These are phyloP conservation scores for Ceratobasidium sp. DNA, from an alignment of 1,284 basidiomycete genomes.

Conservation along the genomic window DNA sequence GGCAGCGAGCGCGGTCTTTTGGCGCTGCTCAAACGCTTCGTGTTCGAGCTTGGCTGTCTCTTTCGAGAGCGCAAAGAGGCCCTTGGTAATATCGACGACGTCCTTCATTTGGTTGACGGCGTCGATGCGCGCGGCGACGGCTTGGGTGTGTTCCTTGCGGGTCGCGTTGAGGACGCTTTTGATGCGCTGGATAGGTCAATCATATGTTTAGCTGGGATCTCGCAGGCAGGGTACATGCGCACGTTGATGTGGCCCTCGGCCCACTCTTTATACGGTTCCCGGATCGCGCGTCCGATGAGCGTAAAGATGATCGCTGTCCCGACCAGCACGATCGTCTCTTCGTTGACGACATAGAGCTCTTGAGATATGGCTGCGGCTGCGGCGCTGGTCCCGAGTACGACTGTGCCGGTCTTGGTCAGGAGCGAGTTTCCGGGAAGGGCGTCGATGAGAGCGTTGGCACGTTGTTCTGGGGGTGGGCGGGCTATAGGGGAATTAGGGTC, in stretches of 20 bases:
- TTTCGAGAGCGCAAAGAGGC: slow-evolving; percentile 94
- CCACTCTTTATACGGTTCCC: slow-evolving; percentile 93
- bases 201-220: not conserved
- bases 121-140: slow-evolving; percentile 92
- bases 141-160: slow-evolving; percentile 90
- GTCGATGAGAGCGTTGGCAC: slow-evolving; percentile 92
- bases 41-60: slow-evolving; percentile 94
- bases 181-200: slow-evolving; percentile 66
- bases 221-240: slow-evolving; percentile 45
- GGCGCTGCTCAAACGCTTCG: slow-evolving; percentile 89
- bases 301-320: slow-evolving; percentile 90
- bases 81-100: slow-evolving; percentile 89
- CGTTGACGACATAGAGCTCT: slow-evolving; percentile 97
- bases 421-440: slow-evolving; percentile 91
- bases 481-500: slow-evolving; percentile 38
- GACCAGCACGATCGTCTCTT: slow-evolving; percentile 86
- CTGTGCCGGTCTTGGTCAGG: slow-evolving; percentile 93
- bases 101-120: slow-evolving; percentile 94
- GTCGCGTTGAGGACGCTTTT: slow-evolving; percentile 84
- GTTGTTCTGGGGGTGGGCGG: slow-evolving; percentile 77
- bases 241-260: slow-evolving; percentile 84
- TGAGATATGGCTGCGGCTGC: slow-evolving; percentile 94
- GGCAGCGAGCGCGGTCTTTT: slow-evolving; percentile 85
- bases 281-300: slow-evolving; percentile 81
- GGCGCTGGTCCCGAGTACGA: slow-evolving; percentile 90